These are phyloP conservation scores for Saccharum hybrid DNA, from an alignment of 202 grass and related monocot genomes.

Conservation along the genomic window DNA sequence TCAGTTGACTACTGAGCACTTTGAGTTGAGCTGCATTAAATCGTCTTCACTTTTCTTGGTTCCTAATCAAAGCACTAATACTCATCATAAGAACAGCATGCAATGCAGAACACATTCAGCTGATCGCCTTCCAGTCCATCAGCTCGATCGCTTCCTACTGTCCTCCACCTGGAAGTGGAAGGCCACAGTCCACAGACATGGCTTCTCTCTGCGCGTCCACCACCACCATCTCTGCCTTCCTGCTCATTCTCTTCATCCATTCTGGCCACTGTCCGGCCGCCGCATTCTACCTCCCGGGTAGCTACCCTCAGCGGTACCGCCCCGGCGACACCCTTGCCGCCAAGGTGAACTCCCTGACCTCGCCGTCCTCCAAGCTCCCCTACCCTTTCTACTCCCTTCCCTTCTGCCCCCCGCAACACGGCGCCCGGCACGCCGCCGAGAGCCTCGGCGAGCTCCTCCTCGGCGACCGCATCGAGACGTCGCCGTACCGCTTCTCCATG, in stretches of 20 bases:
- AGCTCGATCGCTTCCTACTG: not conserved
- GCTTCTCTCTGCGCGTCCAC: not conserved
- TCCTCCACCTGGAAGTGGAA: not conserved
- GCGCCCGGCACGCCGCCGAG: constrained; percentile 47
- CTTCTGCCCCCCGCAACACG: constrained; percentile 47
- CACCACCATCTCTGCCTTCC: constrained; percentile 17
- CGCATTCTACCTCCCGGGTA: constrained; percentile 60
- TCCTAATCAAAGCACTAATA: constrained; percentile 24
- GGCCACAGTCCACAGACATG: constrained; percentile 4
- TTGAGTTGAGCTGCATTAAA: not conserved
- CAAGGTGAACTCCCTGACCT: constrained; percentile 62
- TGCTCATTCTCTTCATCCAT: constrained; percentile 23
- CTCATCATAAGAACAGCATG: constrained; percentile 10
- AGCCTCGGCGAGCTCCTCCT: constrained; percentile 67
- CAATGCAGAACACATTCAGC: not conserved
- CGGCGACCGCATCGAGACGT: constrained; percentile 62
- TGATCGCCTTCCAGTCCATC: not conserved
- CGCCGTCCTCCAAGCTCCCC: constrained; percentile 51
- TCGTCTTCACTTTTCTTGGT: constrained; percentile 9
- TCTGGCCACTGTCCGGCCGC: not conserved
- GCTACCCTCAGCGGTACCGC: constrained; percentile 51
- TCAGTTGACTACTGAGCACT: too few relatives aligned
- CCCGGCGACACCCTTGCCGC: constrained; percentile 42
- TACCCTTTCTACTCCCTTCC: constrained; percentile 63
- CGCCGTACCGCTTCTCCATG: constrained; percentile 63